These are phyloP conservation scores for Hydnomerulius pinastri DNA, from an alignment of 768 basidiomycete genomes.

Conservation along the genomic window DNA sequence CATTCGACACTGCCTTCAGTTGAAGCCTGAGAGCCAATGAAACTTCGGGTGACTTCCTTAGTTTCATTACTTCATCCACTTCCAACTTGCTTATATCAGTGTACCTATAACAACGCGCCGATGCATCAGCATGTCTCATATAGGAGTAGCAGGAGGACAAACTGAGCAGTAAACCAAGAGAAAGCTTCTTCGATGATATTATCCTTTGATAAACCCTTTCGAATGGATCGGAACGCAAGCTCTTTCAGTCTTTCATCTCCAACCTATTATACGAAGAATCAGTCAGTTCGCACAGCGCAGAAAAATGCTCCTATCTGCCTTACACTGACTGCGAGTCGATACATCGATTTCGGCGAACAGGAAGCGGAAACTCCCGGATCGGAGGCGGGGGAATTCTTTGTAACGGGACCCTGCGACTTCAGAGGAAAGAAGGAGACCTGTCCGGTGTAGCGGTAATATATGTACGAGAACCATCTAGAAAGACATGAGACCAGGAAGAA, in stretches of 20 bases:
- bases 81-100: conserved; percentile 10
- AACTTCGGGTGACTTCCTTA: conserved; percentile 24
- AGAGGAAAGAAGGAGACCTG: conserved; percentile 26
- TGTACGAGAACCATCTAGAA: conserved; percentile 27
- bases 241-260: conserved; percentile 27
- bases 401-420: conserved; percentile 17
- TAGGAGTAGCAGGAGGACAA: conserved; percentile 8
- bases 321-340: conserved; percentile 33
- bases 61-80: conserved; percentile 19
- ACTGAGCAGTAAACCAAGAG: conserved; percentile 34
- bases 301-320: conserved; percentile 6
- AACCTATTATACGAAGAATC: conserved; percentile 12
- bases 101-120: conserved; percentile 14
- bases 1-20: conserved; percentile 21
- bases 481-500: neutral
- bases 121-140: neutral
- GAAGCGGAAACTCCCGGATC: neutral
- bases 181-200: conserved; percentile 32
- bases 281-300: neutral
- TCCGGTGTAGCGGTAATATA: conserved; percentile 34
- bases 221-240: conserved; percentile 26
- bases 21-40: conserved; percentile 22
- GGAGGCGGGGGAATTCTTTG: neutral
- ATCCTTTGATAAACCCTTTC: conserved; percentile 19
- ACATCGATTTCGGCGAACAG: conserved; percentile 43